Evolutionary conservation across 2,329 filamentous ascomycete genomes (phyloP), one percentile per base, ranked within the genome.

Genomic region (Arthrobotrys sinensis): DNA sequence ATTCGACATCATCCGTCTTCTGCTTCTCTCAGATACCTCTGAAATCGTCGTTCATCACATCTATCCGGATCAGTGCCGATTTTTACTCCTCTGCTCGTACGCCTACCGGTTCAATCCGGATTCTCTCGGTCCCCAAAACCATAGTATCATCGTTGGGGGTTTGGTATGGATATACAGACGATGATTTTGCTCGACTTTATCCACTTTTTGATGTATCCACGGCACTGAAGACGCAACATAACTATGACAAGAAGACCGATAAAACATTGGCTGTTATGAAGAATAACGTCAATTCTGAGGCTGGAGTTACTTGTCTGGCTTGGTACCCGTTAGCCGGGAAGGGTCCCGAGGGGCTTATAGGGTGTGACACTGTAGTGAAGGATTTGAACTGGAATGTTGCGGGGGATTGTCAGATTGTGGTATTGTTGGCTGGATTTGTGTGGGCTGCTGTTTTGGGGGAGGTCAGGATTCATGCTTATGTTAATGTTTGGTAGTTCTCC

Each of bases 61-160:
- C 48, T 28, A 52, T 52, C n/a, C 48, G 48, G 21, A 14, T 52
- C 48, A 52, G 48, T 16, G 48, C 48, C 16, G 48, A 52, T 11
- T 52, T 52, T n/a, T 52, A 1, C 4, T 52, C 48, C n/a, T 24
- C 16, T 4, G 7, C 48, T 28, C 48, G 14, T 2, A 52, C 48
- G 16, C n/a, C 48, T 4, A 52, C 48, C 2, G 48, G 48, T 52
- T 21, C 48, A 14, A 1, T 52, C 48, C 28, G 48, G 19, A 52
- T 52, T 4, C 14, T 52, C 2, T 52, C 48, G 8, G 48, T 52
- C 21, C 48, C 48, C 28, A 24, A 32, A 10, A 52, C 16, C 6
- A 28, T 4, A 4, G 2, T 28, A 28, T 52, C 7, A 8, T 52
- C 48, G 28, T 8, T 28, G 8, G 36, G 12, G 1, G 2, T 1